Conservation (phyloP, 768 basidiomycete species). For the Baorangia bicolor region DNA sequence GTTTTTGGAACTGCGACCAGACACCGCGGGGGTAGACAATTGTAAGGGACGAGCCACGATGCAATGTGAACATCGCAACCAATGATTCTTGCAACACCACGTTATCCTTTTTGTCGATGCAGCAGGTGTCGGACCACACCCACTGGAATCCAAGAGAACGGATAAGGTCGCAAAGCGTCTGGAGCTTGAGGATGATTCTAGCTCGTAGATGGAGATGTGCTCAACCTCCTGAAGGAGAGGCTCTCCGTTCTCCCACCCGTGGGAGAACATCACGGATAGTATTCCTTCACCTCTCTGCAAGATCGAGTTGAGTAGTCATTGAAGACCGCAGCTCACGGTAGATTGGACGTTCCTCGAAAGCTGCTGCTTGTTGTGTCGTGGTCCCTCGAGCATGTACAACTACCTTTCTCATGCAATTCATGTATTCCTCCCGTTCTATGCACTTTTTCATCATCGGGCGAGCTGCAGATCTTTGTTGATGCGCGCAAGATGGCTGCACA, state of each 20-base stretch:
- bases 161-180: neutral
- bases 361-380: neutral
- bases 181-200: neutral
- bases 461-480: too few relatives aligned
- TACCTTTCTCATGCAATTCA: too few relatives aligned
- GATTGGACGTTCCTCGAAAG: neutral
- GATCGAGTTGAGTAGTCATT: neutral
- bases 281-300: neutral
- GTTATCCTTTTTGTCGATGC: neutral
- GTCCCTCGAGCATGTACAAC: too few relatives aligned
- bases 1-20: too few relatives aligned
- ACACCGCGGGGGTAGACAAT: too few relatives aligned
- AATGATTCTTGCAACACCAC: slow-evolving; percentile 11
- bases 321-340: neutral
- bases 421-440: too few relatives aligned
- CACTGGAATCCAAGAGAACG: neutral
- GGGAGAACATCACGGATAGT: slow-evolving; percentile 4
- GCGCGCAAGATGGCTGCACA: too few relatives aligned
- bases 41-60: too few relatives aligned
- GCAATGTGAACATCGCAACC: slow-evolving; percentile 17
- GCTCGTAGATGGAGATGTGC: neutral
- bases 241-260: neutral
- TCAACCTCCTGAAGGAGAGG: neutral
- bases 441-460: too few relatives aligned
- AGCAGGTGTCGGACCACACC: slow-evolving; percentile 1